phyloP scores from a whole-genome alignment of 371 early-diverging fungal species.

The Mucor lusitanicus region DNA sequence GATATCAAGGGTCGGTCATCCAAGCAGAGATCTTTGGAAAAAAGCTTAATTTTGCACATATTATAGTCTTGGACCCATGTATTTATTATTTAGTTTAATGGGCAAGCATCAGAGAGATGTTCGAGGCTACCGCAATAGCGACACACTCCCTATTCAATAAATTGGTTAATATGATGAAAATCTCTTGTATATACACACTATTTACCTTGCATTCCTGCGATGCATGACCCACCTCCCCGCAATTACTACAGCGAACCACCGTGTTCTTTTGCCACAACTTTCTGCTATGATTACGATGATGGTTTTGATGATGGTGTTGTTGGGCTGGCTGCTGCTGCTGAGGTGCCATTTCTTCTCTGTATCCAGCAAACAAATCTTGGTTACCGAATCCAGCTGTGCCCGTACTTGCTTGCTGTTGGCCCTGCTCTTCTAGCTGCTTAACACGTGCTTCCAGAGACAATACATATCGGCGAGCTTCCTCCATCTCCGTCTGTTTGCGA shows the following conservation, averaged over 20 bases:
- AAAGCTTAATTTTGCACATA: neutral
- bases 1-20: neutral
- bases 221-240: constrained; percentile 54
- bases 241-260: constrained; percentile 51
- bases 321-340: neutral
- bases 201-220: constrained; percentile 53
- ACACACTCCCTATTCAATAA: constrained; percentile 30
- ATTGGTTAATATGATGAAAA: neutral
- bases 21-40: constrained; percentile 4
- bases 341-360: constrained; percentile 24
- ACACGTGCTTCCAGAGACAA: constrained; percentile 21
- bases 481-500: constrained; percentile 56
- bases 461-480: constrained; percentile 47
- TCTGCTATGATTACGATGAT: neutral
- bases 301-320: constrained; percentile 3
- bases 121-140: constrained; percentile 43
- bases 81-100: constrained; percentile 14
- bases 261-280: constrained; percentile 22
- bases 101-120: constrained; percentile 44
- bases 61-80: neutral
- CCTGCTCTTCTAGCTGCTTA: constrained; percentile 19
- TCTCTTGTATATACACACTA: neutral
- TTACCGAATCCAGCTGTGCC: constrained; percentile 34
- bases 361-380: constrained; percentile 30
- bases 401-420: constrained; percentile 22